Evolutionary conservation across 1,139 yeast species (phyloP).

Genomic region (Lodderomyces pseudojiufengensis): DNA sequence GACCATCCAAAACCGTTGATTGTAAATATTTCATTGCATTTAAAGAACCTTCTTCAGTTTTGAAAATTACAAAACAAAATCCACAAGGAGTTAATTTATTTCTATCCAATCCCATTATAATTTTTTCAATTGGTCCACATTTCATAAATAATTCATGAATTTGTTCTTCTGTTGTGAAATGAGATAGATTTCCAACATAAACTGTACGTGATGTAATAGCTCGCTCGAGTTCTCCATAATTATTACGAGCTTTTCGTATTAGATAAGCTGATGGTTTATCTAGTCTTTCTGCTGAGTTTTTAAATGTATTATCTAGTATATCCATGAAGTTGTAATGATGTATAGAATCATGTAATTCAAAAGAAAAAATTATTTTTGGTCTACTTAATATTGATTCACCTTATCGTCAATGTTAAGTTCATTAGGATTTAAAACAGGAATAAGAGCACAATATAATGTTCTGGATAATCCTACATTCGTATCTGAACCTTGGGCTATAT

Average conservation of each 20-base stretch:
- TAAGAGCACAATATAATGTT: constrained; percentile 68
- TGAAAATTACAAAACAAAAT: constrained; percentile 84
- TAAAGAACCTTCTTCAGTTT: constrained; percentile 63
- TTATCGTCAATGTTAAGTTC: constrained; percentile 16
- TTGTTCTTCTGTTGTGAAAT: constrained; percentile 91
- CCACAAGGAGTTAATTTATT: constrained; percentile 92
- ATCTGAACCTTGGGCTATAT: constrained; percentile 83
- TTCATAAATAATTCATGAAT: constrained; percentile 78
- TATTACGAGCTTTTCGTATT: constrained; percentile 63
- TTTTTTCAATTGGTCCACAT: constrained; percentile 71
- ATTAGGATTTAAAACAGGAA: constrained; percentile 55
- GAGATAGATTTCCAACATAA: constrained; percentile 81
- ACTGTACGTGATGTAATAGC: constrained; percentile 69
- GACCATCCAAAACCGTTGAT: constrained; percentile 78
- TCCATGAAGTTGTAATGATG: not conserved
- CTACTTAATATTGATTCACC: too few species aligned
- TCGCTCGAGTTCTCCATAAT: constrained; percentile 56
- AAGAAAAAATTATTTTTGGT: too few species aligned
- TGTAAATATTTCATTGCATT: constrained; percentile 78
- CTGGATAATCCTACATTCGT: constrained; percentile 71
- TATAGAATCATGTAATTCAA: not conserved
- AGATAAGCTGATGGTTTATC: constrained; percentile 79
- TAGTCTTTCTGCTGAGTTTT: constrained; percentile 55
- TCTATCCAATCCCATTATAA: constrained; percentile 91
- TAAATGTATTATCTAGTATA: constrained; percentile 45